A percentile compares a stretch with the other conserved stretches of the same genome.
These are phyloP conservation scores for Kazachstania viticola DNA, from an alignment of 805 yeast genomes.

Conservation along the genomic window DNA sequence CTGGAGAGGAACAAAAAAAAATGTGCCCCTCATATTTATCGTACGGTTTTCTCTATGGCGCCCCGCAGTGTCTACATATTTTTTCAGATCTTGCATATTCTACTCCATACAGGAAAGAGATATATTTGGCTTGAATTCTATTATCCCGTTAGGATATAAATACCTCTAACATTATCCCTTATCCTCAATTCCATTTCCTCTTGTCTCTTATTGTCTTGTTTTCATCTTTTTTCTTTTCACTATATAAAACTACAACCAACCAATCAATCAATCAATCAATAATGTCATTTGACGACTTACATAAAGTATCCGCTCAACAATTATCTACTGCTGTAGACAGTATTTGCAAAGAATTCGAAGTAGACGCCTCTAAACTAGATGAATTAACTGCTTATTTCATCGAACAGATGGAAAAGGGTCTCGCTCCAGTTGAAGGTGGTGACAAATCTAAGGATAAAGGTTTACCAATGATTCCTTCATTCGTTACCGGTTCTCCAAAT, in stretches of 20 bases:
- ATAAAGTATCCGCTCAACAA: slow-evolving; percentile 14
- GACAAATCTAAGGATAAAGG: slow-evolving; percentile 29
- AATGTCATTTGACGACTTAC: slow-evolving; percentile 25
- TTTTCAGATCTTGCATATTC: too few relatives aligned
- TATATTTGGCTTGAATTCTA: too few relatives aligned
- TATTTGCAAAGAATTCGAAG: slow-evolving; percentile 19
- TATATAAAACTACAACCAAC: neutral
- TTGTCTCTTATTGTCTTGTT: neutral
- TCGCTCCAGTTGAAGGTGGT: slow-evolving; percentile 23
- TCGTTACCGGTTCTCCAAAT: slow-evolving; percentile 72
- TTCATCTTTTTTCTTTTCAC: neutral
- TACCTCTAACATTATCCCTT: neutral
- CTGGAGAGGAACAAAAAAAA: too few relatives aligned
- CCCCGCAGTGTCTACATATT: too few relatives aligned
- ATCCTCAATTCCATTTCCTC: neutral
- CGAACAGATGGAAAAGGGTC: slow-evolving; percentile 49
- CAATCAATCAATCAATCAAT: neutral
- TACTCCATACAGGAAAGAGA: too few relatives aligned
- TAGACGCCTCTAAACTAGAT: slow-evolving; percentile 16
- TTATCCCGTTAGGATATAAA: too few relatives aligned
- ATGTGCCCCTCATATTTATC: too few relatives aligned
- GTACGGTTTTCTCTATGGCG: too few relatives aligned
- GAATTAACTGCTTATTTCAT: slow-evolving; percentile 40
- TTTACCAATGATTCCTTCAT: slow-evolving; percentile 90
- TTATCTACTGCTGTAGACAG: slow-evolving; percentile 18